Evolutionary conservation across 148 eudicot genomes (phyloP).

Genomic region (Rheum nobile): DNA sequence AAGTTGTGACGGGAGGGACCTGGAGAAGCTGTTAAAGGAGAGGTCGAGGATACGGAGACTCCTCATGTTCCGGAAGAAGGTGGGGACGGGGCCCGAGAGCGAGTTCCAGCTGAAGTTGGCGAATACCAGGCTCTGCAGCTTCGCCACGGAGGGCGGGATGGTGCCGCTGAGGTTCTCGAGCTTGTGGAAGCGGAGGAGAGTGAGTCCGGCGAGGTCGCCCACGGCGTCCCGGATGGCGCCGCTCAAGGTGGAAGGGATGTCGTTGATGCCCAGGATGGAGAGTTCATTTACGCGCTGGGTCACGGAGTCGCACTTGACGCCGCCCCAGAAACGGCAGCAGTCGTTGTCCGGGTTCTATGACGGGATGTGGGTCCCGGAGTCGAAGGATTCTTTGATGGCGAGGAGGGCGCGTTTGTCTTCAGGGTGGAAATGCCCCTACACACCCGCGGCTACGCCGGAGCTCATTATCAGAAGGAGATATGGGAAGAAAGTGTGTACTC

Average conservation of each 20-base stretch:
- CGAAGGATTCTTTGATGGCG: neutral
- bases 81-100: conserved; percentile 34
- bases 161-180: conserved; percentile 35
- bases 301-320: conserved; percentile 9
- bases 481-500: neutral
- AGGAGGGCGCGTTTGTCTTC: conserved; percentile 1
- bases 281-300: conserved; percentile 8
- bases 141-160: conserved; percentile 32
- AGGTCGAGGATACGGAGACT: conserved; percentile 31
- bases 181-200: conserved; percentile 27
- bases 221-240: conserved; percentile 6
- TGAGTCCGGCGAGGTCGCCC: conserved; percentile 27
- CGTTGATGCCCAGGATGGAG: conserved; percentile 4
- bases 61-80: conserved; percentile 23
- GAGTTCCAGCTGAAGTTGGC: conserved; percentile 28
- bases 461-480: neutral
- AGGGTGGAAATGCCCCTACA: neutral
- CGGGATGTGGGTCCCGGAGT: neutral
- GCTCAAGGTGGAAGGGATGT: neutral
- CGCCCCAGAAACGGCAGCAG: conserved; percentile 10
- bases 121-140: conserved; percentile 21
- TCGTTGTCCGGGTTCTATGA: conserved; percentile 1
- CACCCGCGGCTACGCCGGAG: neutral
- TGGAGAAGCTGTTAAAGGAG: conserved; percentile 27
- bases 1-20: conserved; percentile 30